phyloP scores from a whole-genome alignment of 305 asterid species.

The Fraxinus latifolia region DNA sequence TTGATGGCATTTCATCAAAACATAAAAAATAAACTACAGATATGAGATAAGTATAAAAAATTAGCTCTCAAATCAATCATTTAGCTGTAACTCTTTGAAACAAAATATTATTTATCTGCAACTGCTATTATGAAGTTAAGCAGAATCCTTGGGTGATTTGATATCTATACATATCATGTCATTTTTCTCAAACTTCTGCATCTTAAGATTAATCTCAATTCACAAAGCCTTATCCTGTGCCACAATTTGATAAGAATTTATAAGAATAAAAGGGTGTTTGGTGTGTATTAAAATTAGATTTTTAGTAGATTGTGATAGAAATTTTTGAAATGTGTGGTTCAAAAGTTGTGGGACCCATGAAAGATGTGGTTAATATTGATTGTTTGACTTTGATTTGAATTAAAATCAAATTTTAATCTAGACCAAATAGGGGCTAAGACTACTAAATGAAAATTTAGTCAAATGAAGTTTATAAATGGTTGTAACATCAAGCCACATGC shows the following conservation, averaged over 20 bases:
- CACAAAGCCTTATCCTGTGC: background rate
- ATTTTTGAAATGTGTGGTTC: too few species aligned
- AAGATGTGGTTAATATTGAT: too few species aligned
- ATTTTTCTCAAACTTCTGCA: background rate
- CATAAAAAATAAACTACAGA: background rate
- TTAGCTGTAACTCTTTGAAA: background rate
- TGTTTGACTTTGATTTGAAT: too few species aligned
- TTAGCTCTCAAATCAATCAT: background rate
- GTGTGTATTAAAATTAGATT: too few species aligned
- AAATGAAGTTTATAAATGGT: background rate
- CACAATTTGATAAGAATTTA: background rate
- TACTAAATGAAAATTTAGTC: background rate
- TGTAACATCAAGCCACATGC: background rate
- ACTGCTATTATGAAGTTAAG: background rate
- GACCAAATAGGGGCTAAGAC: background rate
- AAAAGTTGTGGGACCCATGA: too few species aligned
- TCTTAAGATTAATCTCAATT: background rate
- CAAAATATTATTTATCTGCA: background rate
- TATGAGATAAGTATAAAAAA: background rate
- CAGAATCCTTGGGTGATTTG: background rate
- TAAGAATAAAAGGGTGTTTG: background rate
- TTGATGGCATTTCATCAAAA: background rate
- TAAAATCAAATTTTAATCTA: too few species aligned
- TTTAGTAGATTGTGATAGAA: too few species aligned
- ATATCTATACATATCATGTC: background rate